phyloP scores from a whole-genome alignment of 768 basidiomycete genomes.

The Phlebiopsis flavidoalba region DNA sequence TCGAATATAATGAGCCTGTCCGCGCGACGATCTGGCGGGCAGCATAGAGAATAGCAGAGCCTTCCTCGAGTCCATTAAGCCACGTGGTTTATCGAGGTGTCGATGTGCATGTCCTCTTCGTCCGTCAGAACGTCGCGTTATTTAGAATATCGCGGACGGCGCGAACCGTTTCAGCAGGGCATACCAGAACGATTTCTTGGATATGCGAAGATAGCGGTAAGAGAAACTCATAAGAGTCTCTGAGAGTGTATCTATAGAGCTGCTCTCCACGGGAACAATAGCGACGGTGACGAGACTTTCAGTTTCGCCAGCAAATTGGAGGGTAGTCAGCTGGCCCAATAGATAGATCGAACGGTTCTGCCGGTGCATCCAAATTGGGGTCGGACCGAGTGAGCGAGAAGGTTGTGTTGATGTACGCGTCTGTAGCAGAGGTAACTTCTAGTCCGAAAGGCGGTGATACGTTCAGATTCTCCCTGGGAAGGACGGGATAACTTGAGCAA shows the following conservation, averaged over 20 bases:
- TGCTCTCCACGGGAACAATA: conserved; percentile 40
- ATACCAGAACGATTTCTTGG: conserved; percentile 43
- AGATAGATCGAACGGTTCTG: too few species aligned
- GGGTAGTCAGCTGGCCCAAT: neutral
- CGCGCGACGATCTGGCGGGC: conserved; percentile 37
- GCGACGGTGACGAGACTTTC: neutral
- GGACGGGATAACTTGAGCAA: neutral
- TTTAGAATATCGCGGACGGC: conserved; percentile 32
- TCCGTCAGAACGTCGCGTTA: conserved; percentile 27
- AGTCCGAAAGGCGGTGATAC: neutral
- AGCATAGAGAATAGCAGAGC: conserved; percentile 28
- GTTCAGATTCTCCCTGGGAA: neutral
- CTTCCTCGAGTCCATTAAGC: conserved; percentile 17
- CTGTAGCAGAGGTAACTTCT: neutral
- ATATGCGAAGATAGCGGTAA: conserved; percentile 17
- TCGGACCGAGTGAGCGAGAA: neutral
- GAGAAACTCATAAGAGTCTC: conserved; percentile 26
- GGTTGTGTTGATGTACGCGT: neutral
- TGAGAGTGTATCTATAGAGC: conserved; percentile 28
- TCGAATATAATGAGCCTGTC: conserved; percentile 52
- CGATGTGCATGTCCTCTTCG: conserved; percentile 30
- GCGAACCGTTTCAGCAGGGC: conserved; percentile 32
- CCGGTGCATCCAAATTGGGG: too few species aligned
- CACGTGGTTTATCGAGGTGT: conserved; percentile 37
- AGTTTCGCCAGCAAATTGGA: neutral